Evolutionary conservation across 2,329 filamentous ascomycete species (phyloP).

Genomic region (Gnomoniopsis sp.): DNA sequence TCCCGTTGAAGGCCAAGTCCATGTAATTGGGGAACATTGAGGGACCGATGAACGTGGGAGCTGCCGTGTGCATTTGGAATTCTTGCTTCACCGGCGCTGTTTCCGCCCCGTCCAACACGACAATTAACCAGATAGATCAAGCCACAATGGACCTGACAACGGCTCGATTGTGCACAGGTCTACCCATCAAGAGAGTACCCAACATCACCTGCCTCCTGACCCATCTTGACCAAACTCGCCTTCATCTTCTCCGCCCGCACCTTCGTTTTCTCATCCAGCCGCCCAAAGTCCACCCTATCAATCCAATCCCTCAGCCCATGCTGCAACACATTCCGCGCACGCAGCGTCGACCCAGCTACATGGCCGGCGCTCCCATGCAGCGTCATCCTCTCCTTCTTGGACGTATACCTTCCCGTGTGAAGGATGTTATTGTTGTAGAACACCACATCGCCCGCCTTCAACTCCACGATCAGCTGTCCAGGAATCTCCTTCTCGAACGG

Average conservation of each 20-base stretch:
- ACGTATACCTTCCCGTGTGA: conserved; percentile 62
- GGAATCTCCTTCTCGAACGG: conserved; percentile 42
- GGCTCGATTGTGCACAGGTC: no score
- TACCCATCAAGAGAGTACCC: conserved; percentile 57
- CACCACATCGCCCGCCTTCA: conserved; percentile 71
- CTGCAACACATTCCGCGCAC: conserved; percentile 68
- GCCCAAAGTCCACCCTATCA: conserved; percentile 50
- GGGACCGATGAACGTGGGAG: no score
- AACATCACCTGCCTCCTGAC: conserved; percentile 54
- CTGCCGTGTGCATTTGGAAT: no score
- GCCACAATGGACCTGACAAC: background rate
- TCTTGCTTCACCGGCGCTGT: no score
- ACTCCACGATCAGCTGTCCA: conserved; percentile 44
- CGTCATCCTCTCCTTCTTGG: conserved; percentile 59
- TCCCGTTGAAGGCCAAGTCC: no score
- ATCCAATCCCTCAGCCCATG: conserved; percentile 67
- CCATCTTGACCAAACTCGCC: conserved; percentile 56
- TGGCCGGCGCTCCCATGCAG: conserved; percentile 68
- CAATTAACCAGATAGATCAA: background rate
- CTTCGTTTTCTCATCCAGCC: conserved; percentile 38
- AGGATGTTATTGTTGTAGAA: conserved; percentile 88
- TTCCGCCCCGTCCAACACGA: no score
- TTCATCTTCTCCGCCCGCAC: conserved; percentile 59
- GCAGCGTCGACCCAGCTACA: conserved; percentile 45
- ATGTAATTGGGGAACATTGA: no score